Conservation (phyloP, 495 filamentous ascomycete species). For the Echria macrotheca region DNA sequence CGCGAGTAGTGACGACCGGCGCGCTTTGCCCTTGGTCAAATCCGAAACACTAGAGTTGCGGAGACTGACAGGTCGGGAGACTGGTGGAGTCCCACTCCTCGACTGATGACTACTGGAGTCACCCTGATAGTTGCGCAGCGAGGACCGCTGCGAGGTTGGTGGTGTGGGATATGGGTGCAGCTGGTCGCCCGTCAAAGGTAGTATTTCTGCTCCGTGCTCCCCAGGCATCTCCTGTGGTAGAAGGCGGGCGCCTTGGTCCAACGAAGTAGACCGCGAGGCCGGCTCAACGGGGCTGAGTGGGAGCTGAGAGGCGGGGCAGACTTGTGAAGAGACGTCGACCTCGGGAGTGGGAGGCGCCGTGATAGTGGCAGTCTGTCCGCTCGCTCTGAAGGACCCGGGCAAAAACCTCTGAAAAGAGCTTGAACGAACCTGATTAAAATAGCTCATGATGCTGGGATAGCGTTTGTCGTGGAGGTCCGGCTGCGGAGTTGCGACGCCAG, state of each 20-base stretch:
- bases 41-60: constrained; percentile 40
- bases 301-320: constrained; percentile 20
- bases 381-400: constrained; percentile 31
- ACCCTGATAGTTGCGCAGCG: constrained; percentile 44
- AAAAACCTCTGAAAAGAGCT: constrained; percentile 40
- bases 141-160: constrained; percentile 52
- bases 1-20: constrained; percentile 48
- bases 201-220: constrained; percentile 27
- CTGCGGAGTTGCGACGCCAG: constrained; percentile 79
- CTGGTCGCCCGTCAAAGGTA: constrained; percentile 28
- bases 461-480: constrained; percentile 87
- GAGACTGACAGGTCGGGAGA: constrained; percentile 23
- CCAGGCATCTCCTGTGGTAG: constrained; percentile 44
- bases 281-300: constrained; percentile 21
- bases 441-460: constrained; percentile 84
- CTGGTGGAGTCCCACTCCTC: constrained; percentile 19
- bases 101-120: constrained; percentile 41
- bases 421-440: constrained; percentile 96
- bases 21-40: constrained; percentile 34
- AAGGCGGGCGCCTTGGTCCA: constrained; percentile 46
- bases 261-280: constrained; percentile 19
- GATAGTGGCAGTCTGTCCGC: constrained; percentile 34
- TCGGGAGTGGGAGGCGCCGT: constrained; percentile 28
- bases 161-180: constrained; percentile 52
- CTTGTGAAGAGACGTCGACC: constrained; percentile 31